Evolutionary conservation across 257 asterid species (phyloP), one percentile per base, ranked within the genome.

Genomic region (Solanum corneliomulleri): DNA sequence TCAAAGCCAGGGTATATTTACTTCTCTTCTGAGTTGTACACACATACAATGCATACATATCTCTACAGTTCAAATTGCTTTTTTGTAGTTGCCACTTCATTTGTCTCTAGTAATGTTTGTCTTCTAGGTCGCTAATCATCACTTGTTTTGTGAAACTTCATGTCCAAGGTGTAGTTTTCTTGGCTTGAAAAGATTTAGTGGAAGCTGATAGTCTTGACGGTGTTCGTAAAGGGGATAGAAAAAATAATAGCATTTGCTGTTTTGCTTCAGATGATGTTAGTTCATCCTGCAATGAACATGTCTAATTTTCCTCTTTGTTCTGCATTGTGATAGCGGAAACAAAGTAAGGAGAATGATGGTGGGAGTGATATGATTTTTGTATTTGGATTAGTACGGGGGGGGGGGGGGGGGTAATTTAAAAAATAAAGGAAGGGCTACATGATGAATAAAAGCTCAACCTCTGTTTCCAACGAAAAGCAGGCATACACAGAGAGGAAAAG

Each of bases 1-100:
- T 90, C 95, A 69, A 93, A 91, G 90, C 88, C 95, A 12, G 97
- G 98, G 96, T 93, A 93, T 37, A 82, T 87, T 85, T 88, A 64
- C 76, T 82, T 89, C 68, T 80, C 84, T 56, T 78, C 15, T 78
- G 25, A 45, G 42, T 45, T 42, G 11, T 77, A n/a, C n/a, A n/a
- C 3, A 11, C n/a, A 44, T 44, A n/a, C 3, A 44, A 1, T 21
- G 29, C 52, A 23, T 11, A 14, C 58, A 23, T 41, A 74, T 44
- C 16, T 44, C 27, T 78, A 44, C 1, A 27, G 66, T 27, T 45
- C 66, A 45, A 45, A 44, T 78, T 25, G 41, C 64, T 27, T 45
- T 7, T 11, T 29, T 27, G 41, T 29, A 80, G 64, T 25, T 80
- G 18, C 27, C 11, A 42, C 56, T 39, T 41, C 20, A 25, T 25